Evolutionary conservation across 805 yeast species (phyloP), one percentile per base, ranked within the genome.

Genomic region (Tetrapisispora fleetii): DNA sequence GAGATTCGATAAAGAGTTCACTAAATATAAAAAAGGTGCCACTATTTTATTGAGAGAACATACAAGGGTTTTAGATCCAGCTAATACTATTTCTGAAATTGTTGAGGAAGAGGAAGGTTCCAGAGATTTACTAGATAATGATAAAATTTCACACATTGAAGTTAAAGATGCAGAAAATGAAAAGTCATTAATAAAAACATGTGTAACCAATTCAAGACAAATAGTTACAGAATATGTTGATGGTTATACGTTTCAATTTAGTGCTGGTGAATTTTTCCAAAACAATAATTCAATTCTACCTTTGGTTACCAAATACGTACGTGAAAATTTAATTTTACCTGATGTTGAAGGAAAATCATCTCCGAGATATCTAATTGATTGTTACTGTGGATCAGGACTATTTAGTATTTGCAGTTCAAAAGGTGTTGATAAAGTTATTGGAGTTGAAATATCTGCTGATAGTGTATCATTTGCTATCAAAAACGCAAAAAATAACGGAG

Each of bases 261-360:
- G 89, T 32, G 97, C 97, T 0, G 95, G 96, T 48, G 96, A 90
- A 64, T 93, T 93, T 63, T 93, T 93, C 74, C 99, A 91, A 68
- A 91, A 91, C 69, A 91, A 91, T 68, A 90, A 89, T 65, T 82
- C 95, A 19, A 91, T 93, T 24, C 70, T 93, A 52, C 96, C 97
- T 2, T 65, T 72, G 2, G 95, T 93, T 18, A 84, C 95, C 4
- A 72, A 73, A 38, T 90, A 87, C 62, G 99, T 93, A 17, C 78
- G 83, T 51, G 74, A 79, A 9, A 86, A 87, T 58, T 67, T 90
- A 46, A 71, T 72, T 44, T 66, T 79, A 35, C 67, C 73, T 11
- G 72, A 70, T 19, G 69, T 65, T 7, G 70, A 70, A 21, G 67
- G 65, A 4, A 73, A 71, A 30, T 16, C 36, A 9, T 3, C 24